Evolutionary conservation across 1,139 yeast species (phyloP).

Genomic region (Scheffersomyces segobiensis): DNA sequence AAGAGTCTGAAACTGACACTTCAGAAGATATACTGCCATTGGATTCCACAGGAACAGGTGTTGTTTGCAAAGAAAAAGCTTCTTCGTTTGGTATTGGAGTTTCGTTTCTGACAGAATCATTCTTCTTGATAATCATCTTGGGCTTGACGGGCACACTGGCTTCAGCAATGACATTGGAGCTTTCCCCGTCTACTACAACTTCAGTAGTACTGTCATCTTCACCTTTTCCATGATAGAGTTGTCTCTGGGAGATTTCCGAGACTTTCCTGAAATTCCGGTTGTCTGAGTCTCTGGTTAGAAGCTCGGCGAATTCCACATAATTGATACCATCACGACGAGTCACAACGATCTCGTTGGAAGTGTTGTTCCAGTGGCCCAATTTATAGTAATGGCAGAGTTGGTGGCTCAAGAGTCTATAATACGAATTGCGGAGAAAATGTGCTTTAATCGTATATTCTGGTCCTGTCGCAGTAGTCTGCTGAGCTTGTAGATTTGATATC

Average conservation of each 20-base stretch:
- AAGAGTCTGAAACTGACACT: slow-evolving; percentile 1
- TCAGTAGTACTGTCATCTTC: not conserved
- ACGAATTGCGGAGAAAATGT: slow-evolving; percentile 58
- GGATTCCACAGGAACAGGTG: slow-evolving; percentile 2
- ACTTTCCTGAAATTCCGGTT: slow-evolving; percentile 5
- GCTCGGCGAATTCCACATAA: slow-evolving; percentile 14
- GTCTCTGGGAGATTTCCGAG: not conserved
- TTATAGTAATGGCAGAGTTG: slow-evolving; percentile 69
- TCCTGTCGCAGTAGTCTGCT: not conserved
- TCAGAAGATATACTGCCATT: slow-evolving; percentile 1
- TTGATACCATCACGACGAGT: slow-evolving; percentile 18
- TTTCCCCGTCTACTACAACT: not conserved
- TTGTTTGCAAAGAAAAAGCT: not conserved
- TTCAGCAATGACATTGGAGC: not conserved
- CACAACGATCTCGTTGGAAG: slow-evolving; percentile 28
- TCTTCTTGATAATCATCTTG: slow-evolving; percentile 20
- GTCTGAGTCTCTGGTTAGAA: not conserved
- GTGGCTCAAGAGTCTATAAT: slow-evolving; percentile 64
- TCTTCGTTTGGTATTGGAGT: not conserved
- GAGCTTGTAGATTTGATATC: not conserved
- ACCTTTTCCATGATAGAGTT: not conserved
- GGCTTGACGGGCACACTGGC: slow-evolving; percentile 12
- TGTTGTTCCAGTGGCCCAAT: slow-evolving; percentile 35
- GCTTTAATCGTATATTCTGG: slow-evolving; percentile 18
- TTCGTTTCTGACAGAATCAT: slow-evolving; percentile 1